Conservation (phyloP, 192 early-diverging fungal genomes). For the Spinellus fusiger region DNA sequence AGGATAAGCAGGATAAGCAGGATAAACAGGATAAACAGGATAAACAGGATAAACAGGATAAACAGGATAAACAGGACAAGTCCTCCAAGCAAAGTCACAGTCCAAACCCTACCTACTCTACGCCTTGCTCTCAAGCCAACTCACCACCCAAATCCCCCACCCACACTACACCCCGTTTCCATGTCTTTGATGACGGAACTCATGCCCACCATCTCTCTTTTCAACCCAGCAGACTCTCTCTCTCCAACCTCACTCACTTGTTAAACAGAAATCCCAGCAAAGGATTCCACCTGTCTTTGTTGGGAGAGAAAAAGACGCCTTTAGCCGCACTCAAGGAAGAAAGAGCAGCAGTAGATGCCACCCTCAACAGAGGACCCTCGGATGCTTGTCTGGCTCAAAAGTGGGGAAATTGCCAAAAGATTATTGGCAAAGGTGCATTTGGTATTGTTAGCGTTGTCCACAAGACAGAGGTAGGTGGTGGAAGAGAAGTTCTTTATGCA, state of each 20-base stretch:
- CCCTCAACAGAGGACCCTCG: slow-evolving; percentile 4
- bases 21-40: not conserved
- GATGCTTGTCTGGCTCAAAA: slow-evolving; percentile 23
- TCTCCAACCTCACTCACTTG: slow-evolving; percentile 14
- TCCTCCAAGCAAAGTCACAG: not conserved
- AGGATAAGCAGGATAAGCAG: too few relatives aligned
- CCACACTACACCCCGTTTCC: slow-evolving; percentile 22
- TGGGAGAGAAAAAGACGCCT: slow-evolving; percentile 20
- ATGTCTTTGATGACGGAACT: slow-evolving; percentile 20
- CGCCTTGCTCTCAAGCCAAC: not conserved
- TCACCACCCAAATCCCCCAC: not conserved
- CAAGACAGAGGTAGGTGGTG: slow-evolving; percentile 22
- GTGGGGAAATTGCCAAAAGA: slow-evolving; percentile 36
- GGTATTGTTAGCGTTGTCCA: slow-evolving; percentile 37
- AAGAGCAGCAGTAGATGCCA: slow-evolving; percentile 11
- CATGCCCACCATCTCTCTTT: slow-evolving; percentile 30
- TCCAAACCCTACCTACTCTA: not conserved
- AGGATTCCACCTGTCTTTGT: slow-evolving; percentile 14
- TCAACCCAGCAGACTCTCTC: slow-evolving; percentile 12
- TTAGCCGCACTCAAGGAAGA: slow-evolving; percentile 6
- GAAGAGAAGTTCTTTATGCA: slow-evolving; percentile 34
- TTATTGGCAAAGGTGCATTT: slow-evolving; percentile 40
- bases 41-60: not conserved
- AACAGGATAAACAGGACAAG: not conserved
- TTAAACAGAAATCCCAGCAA: not conserved